Conservation (phyloP, 2,329 filamentous ascomycete species). For the Aspergillus caelatus region DNA sequence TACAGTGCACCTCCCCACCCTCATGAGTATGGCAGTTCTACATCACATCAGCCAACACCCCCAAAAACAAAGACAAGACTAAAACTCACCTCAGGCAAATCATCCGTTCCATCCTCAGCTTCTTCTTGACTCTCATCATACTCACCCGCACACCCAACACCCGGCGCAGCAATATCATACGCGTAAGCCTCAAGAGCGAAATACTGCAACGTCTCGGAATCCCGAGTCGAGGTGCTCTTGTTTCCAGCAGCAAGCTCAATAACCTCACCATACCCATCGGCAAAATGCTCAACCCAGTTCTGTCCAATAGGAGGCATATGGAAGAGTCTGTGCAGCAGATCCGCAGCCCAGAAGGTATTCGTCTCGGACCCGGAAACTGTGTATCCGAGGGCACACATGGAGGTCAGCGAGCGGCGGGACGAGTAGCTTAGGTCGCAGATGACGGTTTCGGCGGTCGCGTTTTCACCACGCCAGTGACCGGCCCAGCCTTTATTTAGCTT, state of each 20-base stretch:
- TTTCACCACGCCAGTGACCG: conserved; percentile 68
- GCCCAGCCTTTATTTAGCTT: conserved; percentile 57
- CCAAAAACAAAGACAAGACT: conserved; percentile 5
- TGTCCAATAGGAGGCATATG: conserved; percentile 66
- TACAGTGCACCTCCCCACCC: conserved; percentile 45
- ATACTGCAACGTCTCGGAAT: conserved; percentile 67
- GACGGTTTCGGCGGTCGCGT: conserved; percentile 68
- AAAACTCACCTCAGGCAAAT: conserved; percentile 31
- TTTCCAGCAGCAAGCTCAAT: conserved; percentile 57
- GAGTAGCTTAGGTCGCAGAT: conserved; percentile 67
- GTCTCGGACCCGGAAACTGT: conserved; percentile 59
- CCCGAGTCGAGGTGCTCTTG: conserved; percentile 53
- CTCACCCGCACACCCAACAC: conserved; percentile 61
- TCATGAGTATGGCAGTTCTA: conserved; percentile 48
- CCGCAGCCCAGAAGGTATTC: conserved; percentile 67
- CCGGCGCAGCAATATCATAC: conserved; percentile 65
- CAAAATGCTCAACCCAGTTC: conserved; percentile 63
- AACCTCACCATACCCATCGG: conserved; percentile 60
- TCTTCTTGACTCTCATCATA: conserved; percentile 13
- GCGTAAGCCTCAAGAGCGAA: conserved; percentile 70
- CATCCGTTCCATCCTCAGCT: conserved; percentile 12
- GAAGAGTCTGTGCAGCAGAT: conserved; percentile 68
- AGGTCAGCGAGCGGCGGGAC: conserved; percentile 59
- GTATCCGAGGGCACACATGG: conserved; percentile 66
- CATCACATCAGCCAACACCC: background rate